A percentile compares a stretch with the other conserved stretches of the same genome.
Conservation (phyloP, 768 basidiomycete genomes). For the Astraeus odoratus region DNA sequence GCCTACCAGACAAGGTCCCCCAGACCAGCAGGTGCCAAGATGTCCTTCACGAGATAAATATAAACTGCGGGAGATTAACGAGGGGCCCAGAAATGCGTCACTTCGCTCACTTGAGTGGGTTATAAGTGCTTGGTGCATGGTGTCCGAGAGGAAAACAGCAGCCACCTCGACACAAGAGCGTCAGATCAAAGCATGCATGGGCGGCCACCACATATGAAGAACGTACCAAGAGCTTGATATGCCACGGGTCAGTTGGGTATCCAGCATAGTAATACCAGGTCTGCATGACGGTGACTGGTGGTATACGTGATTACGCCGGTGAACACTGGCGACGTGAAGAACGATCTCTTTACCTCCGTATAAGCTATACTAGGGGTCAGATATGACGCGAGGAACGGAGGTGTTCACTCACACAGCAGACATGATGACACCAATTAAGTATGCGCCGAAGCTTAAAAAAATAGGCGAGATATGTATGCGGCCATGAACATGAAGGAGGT, state of each 20-base stretch:
- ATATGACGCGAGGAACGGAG: neutral
- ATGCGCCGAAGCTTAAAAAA: constrained; percentile 38
- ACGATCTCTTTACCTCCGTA: constrained; percentile 39
- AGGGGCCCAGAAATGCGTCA: neutral
- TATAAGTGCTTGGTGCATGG: constrained; percentile 47
- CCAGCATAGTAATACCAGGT: constrained; percentile 46
- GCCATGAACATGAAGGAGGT: neutral
- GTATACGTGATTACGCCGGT: neutral
- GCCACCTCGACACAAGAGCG: constrained; percentile 36
- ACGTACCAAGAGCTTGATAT: constrained; percentile 40
- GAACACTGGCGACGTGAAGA: neutral
- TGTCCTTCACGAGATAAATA: constrained; percentile 40
- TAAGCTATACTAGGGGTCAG: constrained; percentile 27
- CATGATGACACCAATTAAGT: constrained; percentile 42
- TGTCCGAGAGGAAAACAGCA: constrained; percentile 43
- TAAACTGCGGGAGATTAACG: constrained; percentile 32
- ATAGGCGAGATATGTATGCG: neutral
- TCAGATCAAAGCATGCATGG: constrained; percentile 1
- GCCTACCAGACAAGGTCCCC: constrained; percentile 36
- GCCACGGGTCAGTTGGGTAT: constrained; percentile 45
- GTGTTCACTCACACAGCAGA: constrained; percentile 38
- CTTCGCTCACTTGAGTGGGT: constrained; percentile 38
- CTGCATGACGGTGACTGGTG: constrained; percentile 48
- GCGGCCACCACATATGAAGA: neutral
- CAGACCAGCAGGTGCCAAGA: constrained; percentile 24